Base-by-base conservation (phyloP, 768 basidiomycete genomes). In the Tricholoma matsutake region DNA sequence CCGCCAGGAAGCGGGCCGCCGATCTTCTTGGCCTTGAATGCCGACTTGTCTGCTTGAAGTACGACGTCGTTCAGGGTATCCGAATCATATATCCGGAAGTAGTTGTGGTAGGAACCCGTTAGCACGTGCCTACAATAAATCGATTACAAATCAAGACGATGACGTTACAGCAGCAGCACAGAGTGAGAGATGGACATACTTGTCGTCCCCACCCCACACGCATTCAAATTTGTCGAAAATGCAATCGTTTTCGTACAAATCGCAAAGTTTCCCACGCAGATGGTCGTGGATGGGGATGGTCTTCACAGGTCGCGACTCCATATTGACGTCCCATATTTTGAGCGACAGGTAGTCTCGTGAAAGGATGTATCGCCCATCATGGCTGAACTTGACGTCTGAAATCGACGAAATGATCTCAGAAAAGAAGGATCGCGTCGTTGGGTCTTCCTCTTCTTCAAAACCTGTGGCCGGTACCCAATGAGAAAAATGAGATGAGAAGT, bases 171-270 rank as follows among this genome's bases (percentile, higher is more conserved):
- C 53, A 52, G n/a, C n/a, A 62, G 51, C n/a, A 4, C 25, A 16
- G 7, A 0, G 37, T 47, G 51, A 43, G 20, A 61, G 53, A 58
- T 60, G n/a, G 78, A 80, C 96, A 75, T 77, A 88, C 97, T 88
- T 87, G 72, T 92, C 96, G 71, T 97, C 92, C 37, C 97, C 97
- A 64, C 92, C 91, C 91, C 95, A 99, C 20, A 93, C 90, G 73
- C 97, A 98, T 78, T 99, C 97, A 67, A 98, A 99, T 76, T 98
- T 98, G 82, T 99, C 97, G 73, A 98, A 99, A 70, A 99, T 99
- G 76, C 97, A 98, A 71, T 99, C 97, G 69, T 98, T 99, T 81
- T 99, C 97, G 71, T 99, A 99, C 64, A 98, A 77, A 74, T 99
- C 97, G 74, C 97, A 99, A 7, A 99, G 86, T 75, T 98, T 99